Base-by-base conservation (phyloP, 192 early-diverging fungal species). In the Coemansia pectinata region DNA sequence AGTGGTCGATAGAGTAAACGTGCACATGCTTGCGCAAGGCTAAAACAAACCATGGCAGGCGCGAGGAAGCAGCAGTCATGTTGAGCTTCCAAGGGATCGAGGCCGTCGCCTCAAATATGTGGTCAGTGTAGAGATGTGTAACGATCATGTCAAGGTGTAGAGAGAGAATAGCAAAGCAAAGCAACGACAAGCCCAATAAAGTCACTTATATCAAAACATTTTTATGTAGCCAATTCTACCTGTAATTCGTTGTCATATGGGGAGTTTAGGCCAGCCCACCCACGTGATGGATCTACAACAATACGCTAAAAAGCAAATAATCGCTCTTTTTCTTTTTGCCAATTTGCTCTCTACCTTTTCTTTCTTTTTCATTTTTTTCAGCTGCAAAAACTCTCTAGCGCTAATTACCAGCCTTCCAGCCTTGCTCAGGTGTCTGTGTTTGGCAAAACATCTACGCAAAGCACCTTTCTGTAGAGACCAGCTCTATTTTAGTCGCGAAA, bases 1-100 rank as follows among this genome's bases (percentile, higher is more conserved):
- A 65, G 63, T 81, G 71, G 4, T 44, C 40, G 21, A 81, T 81
- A 21, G 29, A 19, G 38, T 68, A 81, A 11, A 57, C 65, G 1
- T 34, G 47, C 21, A 81, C 62, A 42, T 65, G 39, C 6, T 39
- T 59, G 63, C 64, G 33, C 25, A 64, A 38, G 17, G 71, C 79
- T 5, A 81, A 62, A 48, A 77, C 45, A 27, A 81, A 45, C 1
- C 70, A 68, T 19, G 36, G 11, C 12, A 21, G 23, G 60, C 19
- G 70, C 19, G 74, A 77, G 2, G 79, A 81, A 6, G 70, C 69
- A 3, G 74, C 79, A 2, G 64, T 34, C 71, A 81, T 69, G 34
- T 81, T 76, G 23, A 81, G 79, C 62, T 73, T 76, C 68, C 64
- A 76, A 1, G 64, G 66, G 1, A 21, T 27, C 4, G 55, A 52